Evolutionary conservation across 371 early-diverging fungal genomes (phyloP).

Genomic region (Blakeslea trispora): DNA sequence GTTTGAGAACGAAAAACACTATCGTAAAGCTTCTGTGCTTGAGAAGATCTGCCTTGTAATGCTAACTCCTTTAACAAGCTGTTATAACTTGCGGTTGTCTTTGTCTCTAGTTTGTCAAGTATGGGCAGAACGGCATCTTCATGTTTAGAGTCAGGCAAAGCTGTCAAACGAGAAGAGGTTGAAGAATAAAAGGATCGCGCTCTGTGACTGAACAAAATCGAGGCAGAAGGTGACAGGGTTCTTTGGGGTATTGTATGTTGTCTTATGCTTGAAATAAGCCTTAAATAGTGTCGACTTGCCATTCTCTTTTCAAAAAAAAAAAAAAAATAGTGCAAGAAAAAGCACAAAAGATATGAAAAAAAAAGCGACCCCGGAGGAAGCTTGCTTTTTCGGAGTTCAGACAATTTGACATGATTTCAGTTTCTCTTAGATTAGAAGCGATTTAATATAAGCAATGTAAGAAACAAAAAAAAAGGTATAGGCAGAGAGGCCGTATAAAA

Average conservation of each 20-base stretch:
- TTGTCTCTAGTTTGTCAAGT: slow-evolving; percentile 5
- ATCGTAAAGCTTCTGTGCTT: slow-evolving; percentile 47
- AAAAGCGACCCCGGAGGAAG: no score
- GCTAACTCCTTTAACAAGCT: slow-evolving; percentile 35
- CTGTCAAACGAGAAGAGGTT: neutral
- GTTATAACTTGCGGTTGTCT: slow-evolving; percentile 30
- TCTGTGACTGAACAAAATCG: neutral
- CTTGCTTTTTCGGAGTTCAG: no score
- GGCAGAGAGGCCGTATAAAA: no score
- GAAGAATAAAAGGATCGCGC: neutral
- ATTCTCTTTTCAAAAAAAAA: no score
- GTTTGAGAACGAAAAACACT: slow-evolving; percentile 30
- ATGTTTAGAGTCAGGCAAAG: slow-evolving; percentile 14
- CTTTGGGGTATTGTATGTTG: neutral
- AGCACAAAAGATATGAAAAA: no score
- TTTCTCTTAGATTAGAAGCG: no score
- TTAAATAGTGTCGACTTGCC: neutral
- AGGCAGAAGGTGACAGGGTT: neutral
- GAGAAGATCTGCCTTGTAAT: slow-evolving; percentile 30
- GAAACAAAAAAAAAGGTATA: no score
- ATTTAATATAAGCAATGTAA: no score
- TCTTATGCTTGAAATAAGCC: neutral
- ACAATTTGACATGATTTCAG: no score
- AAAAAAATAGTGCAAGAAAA: no score
- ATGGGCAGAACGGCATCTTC: slow-evolving; percentile 14